A percentile compares a stretch with the other conserved stretches of the same genome.
These are phyloP conservation scores for Condylostoma magnum DNA, from an alignment of 169 alveolate genomes.

Conservation along the genomic window DNA sequence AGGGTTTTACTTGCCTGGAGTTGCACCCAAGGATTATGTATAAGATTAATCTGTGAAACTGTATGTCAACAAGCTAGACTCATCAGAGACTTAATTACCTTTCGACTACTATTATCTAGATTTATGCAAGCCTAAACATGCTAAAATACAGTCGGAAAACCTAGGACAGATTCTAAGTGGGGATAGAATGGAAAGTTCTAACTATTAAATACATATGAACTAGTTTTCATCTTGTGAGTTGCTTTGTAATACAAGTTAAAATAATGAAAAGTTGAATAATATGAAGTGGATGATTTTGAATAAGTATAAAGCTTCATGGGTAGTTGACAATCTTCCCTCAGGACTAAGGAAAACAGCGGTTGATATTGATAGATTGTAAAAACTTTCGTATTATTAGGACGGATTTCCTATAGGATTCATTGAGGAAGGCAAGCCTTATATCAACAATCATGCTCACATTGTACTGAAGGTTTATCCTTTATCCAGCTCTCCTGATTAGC, in stretches of 20 bases:
- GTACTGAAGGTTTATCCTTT: neutral
- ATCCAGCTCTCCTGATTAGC: neutral
- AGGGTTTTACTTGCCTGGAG: slow-evolving; percentile 23
- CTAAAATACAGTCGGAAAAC: neutral
- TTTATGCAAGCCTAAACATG: slow-evolving; percentile 22
- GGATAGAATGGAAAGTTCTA: neutral
- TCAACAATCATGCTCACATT: slow-evolving; percentile 7
- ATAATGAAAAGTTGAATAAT: neutral
- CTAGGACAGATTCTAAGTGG: slow-evolving; percentile 18
- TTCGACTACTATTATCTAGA: slow-evolving; percentile 17
- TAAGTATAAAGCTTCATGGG: slow-evolving; percentile 12
- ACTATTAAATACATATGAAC: slow-evolving; percentile 4
- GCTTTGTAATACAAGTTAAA: neutral
- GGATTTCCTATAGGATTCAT: slow-evolving; percentile 29
- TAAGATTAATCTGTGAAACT: neutral
- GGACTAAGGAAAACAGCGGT: neutral
- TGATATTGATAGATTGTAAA: neutral
- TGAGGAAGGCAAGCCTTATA: neutral
- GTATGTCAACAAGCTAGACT: slow-evolving; percentile 10
- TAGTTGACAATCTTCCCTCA: slow-evolving; percentile 20
- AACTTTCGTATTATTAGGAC: slow-evolving; percentile 8
- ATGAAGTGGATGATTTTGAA: slow-evolving; percentile 29
- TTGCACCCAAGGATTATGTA: slow-evolving; percentile 8
- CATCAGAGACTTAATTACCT: slow-evolving; percentile 18
- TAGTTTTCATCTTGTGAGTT: neutral